Percentiles rank a stretch among this genome's conserved stretches.
Conservation (phyloP, 768 basidiomycete species). For the Pulveroboletus ravenelii region DNA sequence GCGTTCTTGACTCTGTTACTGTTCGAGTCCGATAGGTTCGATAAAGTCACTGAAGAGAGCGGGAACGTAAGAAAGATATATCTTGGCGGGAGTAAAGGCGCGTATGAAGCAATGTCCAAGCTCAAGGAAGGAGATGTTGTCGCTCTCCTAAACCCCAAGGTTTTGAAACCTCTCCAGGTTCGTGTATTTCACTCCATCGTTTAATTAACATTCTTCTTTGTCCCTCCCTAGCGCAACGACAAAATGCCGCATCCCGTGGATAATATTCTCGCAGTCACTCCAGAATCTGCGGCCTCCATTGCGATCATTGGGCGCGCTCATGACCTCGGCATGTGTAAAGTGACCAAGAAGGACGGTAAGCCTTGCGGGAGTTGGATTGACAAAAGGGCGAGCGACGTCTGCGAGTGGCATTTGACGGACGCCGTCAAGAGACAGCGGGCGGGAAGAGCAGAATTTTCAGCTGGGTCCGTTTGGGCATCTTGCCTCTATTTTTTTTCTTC, state of each 20-base stretch:
- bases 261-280: constrained; percentile 85
- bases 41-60: constrained; percentile 49
- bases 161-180: constrained; percentile 85
- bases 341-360: constrained; percentile 73
- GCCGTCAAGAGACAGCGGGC: constrained; percentile 74
- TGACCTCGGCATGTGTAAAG: constrained; percentile 84
- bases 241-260: constrained; percentile 69
- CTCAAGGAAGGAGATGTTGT: constrained; percentile 87
- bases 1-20: constrained; percentile 78
- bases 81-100: constrained; percentile 86
- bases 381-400: constrained; percentile 78
- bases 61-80: constrained; percentile 60
- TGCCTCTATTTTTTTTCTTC: background rate
- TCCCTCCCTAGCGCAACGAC: constrained; percentile 22
- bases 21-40: constrained; percentile 80
- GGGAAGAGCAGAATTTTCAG: constrained; percentile 79
- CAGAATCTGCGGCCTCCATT: constrained; percentile 74
- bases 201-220: background rate
- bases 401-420: constrained; percentile 86
- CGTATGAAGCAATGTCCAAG: constrained; percentile 84
- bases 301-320: constrained; percentile 80
- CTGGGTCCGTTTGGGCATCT: constrained; percentile 49
- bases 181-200: constrained; percentile 13
- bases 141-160: constrained; percentile 80
- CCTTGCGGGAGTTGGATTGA: constrained; percentile 88